Conservation (phyloP, 2,329 filamentous ascomycete species). For the Microdochium paspali region DNA sequence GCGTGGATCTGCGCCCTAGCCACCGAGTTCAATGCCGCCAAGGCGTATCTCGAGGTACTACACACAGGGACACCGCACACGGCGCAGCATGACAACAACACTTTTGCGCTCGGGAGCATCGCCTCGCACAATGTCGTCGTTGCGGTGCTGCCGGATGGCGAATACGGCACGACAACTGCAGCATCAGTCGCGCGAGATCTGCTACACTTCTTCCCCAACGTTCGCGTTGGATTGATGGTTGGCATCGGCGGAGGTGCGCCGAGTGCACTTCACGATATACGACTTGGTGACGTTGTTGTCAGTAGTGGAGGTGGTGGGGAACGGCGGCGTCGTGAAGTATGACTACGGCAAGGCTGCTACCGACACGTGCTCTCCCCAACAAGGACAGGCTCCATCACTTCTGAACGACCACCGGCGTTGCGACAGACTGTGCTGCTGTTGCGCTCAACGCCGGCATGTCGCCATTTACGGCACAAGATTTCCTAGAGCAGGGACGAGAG, state of each 20-base stretch:
- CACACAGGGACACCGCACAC: slow-evolving; percentile 17
- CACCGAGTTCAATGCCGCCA: slow-evolving; percentile 26
- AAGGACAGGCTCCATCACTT: no score
- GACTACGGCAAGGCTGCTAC: slow-evolving; percentile 16
- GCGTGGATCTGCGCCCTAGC: slow-evolving; percentile 33
- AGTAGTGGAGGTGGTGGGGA: slow-evolving; percentile 10
- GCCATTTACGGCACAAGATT: no score
- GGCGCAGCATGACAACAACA: slow-evolving; percentile 11
- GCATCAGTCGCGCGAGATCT: slow-evolving; percentile 16
- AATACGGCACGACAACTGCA: slow-evolving; percentile 15
- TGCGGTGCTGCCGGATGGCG: slow-evolving; percentile 13
- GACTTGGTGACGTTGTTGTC: slow-evolving; percentile 22
- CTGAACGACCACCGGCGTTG: no score
- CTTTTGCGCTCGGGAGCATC: slow-evolving; percentile 21
- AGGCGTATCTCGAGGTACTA: slow-evolving; percentile 26
- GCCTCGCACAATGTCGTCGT: slow-evolving; percentile 25
- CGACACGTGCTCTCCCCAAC: no score
- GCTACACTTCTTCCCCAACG: slow-evolving; percentile 13
- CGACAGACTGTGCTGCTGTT: no score
- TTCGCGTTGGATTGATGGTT: slow-evolving; percentile 20
- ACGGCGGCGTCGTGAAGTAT: slow-evolving; percentile 19
- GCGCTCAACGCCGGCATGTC: no score
- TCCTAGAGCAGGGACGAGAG: no score
- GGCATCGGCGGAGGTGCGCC: slow-evolving; percentile 21
- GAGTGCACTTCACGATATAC: slow-evolving; percentile 17